Evolutionary conservation across 208 protist genomes (phyloP), one percentile per base, ranked within the genome.

Genomic region (Acanthamoeba healyi): DNA sequence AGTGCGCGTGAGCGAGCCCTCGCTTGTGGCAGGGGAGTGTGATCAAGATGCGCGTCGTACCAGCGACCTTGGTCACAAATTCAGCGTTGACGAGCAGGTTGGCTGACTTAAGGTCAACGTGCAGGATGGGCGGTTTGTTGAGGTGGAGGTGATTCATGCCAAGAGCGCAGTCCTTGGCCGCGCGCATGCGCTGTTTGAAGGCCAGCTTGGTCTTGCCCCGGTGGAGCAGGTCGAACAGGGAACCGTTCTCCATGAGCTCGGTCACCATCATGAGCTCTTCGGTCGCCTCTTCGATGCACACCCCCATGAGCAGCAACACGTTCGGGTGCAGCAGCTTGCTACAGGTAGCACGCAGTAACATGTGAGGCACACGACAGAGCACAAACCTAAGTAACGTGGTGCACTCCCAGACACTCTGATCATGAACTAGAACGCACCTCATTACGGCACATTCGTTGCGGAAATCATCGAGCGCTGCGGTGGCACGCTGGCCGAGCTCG

Each of bases 91-190:
- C 56, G 12, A 95, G 86, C 0, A 94, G 15, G 63, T 95, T 95
- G 14, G 70, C 58, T 2, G 56, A 74, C 51, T 95, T 95, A 5
- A 95, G 94, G 72, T 95, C 94, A 0, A 84, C 34, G 42, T 95
- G 94, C 38, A 84, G n/a, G 19, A 84, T 84, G 2, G 74, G 74
- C 2, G 94, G 94, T 34, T 54, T 94, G 32, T 56, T 72, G 46
- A 51, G 63, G 70, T 95, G 94, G 24, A 95, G 63, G 70, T 74
- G 42, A 72, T 94, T 89, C 38, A 94, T 90, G 36, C 92, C 92
- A 0, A 94, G 49, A 29, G 92, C 79, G 51, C 54, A 67, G 49
- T 94, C 74, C 38, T 94, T 86, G 79, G 79, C 77, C 14, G 89
- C 12, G 7, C 58, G 17, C 79, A 89, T 89, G 15, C 26, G 15